A percentile compares a stretch with the other conserved stretches of the same genome.
Evolutionary conservation across 306 rosid genomes (phyloP).

Genomic region (Glycine tomentella): DNA sequence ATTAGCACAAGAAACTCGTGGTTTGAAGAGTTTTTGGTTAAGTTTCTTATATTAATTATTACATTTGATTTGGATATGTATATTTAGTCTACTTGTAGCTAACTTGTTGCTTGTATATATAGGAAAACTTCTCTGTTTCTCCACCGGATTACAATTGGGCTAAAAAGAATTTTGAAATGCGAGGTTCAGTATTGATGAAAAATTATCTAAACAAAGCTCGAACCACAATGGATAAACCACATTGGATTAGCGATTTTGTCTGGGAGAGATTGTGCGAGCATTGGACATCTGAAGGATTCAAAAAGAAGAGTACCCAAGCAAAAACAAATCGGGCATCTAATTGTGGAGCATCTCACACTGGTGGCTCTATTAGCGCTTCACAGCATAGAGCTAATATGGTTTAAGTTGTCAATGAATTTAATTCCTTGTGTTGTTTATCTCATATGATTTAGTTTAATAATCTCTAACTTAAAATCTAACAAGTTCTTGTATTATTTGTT

Average conservation of each 20-base stretch:
- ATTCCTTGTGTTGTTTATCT: not conserved
- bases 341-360: not conserved
- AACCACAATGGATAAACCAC: not conserved
- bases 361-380: not conserved
- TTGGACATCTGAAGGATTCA: conserved; percentile 9
- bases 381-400: conserved; percentile 27
- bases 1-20: not conserved
- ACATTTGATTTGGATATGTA: not conserved
- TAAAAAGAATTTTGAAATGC: conserved; percentile 2
- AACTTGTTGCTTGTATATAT: not conserved
- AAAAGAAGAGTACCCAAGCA: conserved; percentile 4
- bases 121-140: not conserved
- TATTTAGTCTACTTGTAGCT: not conserved
- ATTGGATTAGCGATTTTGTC: not conserved
- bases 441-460: not conserved
- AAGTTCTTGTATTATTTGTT: not conserved
- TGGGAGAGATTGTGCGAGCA: conserved; percentile 2
- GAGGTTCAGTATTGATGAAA: not conserved
- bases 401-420: not conserved
- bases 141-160: not conserved
- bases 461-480: not conserved
- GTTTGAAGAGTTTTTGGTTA: conserved; percentile 10
- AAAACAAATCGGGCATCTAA: not conserved
- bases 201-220: not conserved
- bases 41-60: not conserved